A percentile compares a stretch with the other conserved stretches of the same genome.
These are phyloP conservation scores for Conringia planisiliqua DNA, from an alignment of 345 rosid species.

Conservation along the genomic window DNA sequence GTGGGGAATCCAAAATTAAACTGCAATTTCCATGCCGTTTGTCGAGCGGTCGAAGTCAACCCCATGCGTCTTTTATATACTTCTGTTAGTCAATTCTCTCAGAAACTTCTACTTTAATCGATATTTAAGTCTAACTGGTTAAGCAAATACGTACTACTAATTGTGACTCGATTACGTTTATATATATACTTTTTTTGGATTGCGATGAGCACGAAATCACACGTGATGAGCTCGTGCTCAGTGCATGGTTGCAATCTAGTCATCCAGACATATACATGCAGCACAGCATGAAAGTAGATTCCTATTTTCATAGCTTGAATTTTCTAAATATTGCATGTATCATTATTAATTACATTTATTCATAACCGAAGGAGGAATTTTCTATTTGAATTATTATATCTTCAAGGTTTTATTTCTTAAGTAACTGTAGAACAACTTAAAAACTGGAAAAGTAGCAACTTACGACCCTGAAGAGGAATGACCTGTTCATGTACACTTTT, in stretches of 20 bases:
- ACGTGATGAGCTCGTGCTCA: constrained; percentile 13
- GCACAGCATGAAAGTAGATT: not conserved
- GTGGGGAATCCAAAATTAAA: not conserved
- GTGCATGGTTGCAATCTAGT: constrained; percentile 7
- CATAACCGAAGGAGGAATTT: not conserved
- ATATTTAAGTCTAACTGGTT: not conserved
- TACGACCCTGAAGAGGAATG: not conserved
- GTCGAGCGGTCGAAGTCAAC: constrained; percentile 15
- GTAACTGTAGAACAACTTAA: not conserved
- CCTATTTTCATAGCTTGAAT: not conserved
- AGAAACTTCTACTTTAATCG: not conserved
- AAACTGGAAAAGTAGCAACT: not conserved
- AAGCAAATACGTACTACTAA: not conserved
- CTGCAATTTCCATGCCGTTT: constrained; percentile 15
- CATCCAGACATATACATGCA: not conserved
- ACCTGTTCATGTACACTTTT: not conserved
- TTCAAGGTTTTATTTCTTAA: not conserved
- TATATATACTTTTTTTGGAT: not conserved
- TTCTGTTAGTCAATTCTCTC: constrained; percentile 9
- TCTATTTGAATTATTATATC: not conserved
- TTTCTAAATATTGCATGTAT: not conserved
- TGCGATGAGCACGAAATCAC: constrained; percentile 9
- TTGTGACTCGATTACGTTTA: not conserved
- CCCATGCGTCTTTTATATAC: constrained; percentile 7
- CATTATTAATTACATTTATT: not conserved